Evolutionary conservation across 2,329 filamentous ascomycete genomes (phyloP), one percentile per base, ranked within the genome.

Genomic region (Fusarium proliferatum): DNA sequence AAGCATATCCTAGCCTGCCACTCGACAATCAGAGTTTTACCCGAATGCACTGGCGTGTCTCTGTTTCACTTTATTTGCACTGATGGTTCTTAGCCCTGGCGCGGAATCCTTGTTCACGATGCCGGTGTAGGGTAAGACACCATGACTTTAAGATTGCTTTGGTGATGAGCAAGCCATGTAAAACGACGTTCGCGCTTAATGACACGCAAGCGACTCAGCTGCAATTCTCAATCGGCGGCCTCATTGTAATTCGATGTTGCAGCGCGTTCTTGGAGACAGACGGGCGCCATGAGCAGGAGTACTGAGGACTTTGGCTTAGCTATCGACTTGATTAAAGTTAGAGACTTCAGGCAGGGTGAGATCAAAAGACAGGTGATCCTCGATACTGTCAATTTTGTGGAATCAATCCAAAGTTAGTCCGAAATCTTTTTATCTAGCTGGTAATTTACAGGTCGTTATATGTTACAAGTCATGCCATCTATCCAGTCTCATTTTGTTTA

Each of bases 391-490:
- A 33, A 53, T 23, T 34, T 36, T 8, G 12, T 28, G 5, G 21
- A 28, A 12, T 11, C 17, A 34, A 21, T 30, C 7, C 15, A 33
- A 9, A 2, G 12, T 15, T 30, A 33, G 33, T 8, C 6, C 26
- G 23, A 49, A 28, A 13, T 28, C 42, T 23, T 26, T 53, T 34
- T 23, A 26, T 61, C 73, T 73, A 76, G 64, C 30, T 36, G n/a
- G 49, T 36, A 52, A 26, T 23, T 46, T 75, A 71, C 73, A 75
- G 41, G 36, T 42, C 52, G 38, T 61, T 69, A 38, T 77, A 67
- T 41, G 58, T 57, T 73, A 75, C 71, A 77, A 69, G 33, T 42
- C 21, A 33, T 38, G 33, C 36, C 30, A 30, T 61, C 19, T 49
- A 59, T 42, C 36, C 42, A 49, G 28, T 46, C 8, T 38, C 12